Evolutionary conservation across 2,329 filamentous ascomycete genomes (phyloP), one percentile per base, ranked within the genome.

Genomic region (Septoria linicola): DNA sequence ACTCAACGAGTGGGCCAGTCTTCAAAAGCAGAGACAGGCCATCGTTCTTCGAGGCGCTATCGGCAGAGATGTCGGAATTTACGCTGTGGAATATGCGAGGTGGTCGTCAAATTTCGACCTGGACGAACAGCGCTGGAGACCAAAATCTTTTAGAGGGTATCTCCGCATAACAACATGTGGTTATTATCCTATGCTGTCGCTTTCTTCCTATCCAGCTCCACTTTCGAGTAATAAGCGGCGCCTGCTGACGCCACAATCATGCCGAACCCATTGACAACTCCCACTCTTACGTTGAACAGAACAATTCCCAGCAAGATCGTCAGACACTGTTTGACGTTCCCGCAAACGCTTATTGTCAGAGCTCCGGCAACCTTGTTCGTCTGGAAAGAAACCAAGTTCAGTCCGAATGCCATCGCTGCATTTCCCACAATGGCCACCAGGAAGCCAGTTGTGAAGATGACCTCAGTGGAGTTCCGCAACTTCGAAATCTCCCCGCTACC

Each of bases 191-290:
- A 44, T 35, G 53, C 42, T 10, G 49, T 21, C 13, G 44, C 51
- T 40, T 49, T 57, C 68, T 75, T 79, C 61, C 73, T 73, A 59
- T 78, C 76, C 25, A 82, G 67, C 67, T 81, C 79, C 17, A 80
- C 77, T 61, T 77, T 78, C 67, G 76, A 79, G 70, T 82, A 83
- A 63, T 77, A 78, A 20, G 74, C 79, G 4, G 79, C 80, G 32
- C 80, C 80, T 6, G 72, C 57, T 64, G 82, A 72, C n/a, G 80
- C 80, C 17, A 82, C 68, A 21, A 70, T 55, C 76, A 81, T 81
- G 37, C 60, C 80, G 10, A 77, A 58, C 11, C 79, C 79, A 64
- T 83, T 83, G 59, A 73, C 50, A 23, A 53, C 40, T 14, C 59
- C 61, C 14, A 70, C 61, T 19, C 59, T 49, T 14, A 70, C 67